phyloP scores from a whole-genome alignment of 768 basidiomycete species.

The Tricholoma sp. region DNA sequence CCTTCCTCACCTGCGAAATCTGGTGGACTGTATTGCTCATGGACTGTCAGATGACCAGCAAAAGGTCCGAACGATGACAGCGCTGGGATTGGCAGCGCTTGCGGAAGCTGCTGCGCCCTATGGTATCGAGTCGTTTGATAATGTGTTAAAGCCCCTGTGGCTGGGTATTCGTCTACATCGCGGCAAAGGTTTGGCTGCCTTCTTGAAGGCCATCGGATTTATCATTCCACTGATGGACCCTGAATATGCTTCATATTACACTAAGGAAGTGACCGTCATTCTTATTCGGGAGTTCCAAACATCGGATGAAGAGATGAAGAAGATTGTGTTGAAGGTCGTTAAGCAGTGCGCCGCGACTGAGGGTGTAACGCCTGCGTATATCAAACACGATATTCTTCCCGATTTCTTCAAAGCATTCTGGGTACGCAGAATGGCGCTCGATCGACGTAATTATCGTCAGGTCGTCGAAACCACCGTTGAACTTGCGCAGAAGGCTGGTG shows the following conservation, averaged over 20 bases:
- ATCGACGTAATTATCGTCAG: slow-evolving; percentile 92
- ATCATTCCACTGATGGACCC: slow-evolving; percentile 99
- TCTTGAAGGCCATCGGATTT: slow-evolving; percentile 97
- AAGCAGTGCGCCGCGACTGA: slow-evolving; percentile 99
- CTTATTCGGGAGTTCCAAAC: slow-evolving; percentile 98
- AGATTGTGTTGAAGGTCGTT: slow-evolving; percentile 98
- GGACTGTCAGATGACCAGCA: slow-evolving; percentile 93
- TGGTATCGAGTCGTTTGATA: slow-evolving; percentile 99
- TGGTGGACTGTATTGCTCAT: slow-evolving; percentile 94
- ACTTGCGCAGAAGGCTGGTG: slow-evolving; percentile 94
- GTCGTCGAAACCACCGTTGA: slow-evolving; percentile 99
- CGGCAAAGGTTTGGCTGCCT: slow-evolving; percentile 92
- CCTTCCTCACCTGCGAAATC: slow-evolving; percentile 91
- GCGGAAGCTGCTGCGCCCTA: slow-evolving; percentile 98
- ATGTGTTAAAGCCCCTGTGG: slow-evolving; percentile 93
- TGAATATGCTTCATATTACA: slow-evolving; percentile 98
- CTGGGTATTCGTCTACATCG: slow-evolving; percentile 91
- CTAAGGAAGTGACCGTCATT: slow-evolving; percentile 95
- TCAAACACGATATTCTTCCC: slow-evolving; percentile 95
- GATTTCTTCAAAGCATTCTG: slow-evolving; percentile 99
- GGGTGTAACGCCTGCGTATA: slow-evolving; percentile 93
- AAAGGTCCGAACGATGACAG: slow-evolving; percentile 96
- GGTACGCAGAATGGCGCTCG: slow-evolving; percentile 97
- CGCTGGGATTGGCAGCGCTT: slow-evolving; percentile 84
- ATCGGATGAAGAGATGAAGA: slow-evolving; percentile 99